Percentiles rank a stretch among this genome's conserved stretches.
phyloP scores from a whole-genome alignment of 768 basidiomycete genomes.

The Panus rudis region DNA sequence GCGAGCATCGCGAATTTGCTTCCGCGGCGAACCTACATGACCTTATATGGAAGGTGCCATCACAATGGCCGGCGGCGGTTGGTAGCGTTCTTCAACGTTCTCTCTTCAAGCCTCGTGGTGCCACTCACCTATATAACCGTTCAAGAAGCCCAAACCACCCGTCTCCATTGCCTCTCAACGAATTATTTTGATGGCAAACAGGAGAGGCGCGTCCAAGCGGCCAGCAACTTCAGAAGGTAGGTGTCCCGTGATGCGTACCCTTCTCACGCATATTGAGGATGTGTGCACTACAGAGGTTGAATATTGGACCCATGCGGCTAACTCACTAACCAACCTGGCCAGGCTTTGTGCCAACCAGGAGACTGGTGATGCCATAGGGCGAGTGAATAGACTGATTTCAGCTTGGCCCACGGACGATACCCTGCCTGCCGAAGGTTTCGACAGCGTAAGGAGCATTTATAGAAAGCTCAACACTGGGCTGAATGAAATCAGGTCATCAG shows the following conservation, averaged over 20 bases:
- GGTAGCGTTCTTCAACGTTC: no score
- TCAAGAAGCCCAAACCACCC: no score
- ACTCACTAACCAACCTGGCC: constrained; percentile 50
- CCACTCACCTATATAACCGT: no score
- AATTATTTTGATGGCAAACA: neutral
- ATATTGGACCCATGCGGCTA: constrained; percentile 65
- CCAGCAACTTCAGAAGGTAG: neutral
- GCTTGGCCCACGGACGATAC: constrained; percentile 70
- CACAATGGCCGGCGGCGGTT: no score
- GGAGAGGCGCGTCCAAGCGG: neutral
- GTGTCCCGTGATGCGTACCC: neutral
- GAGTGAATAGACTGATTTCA: constrained; percentile 66
- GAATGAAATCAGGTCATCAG: constrained; percentile 49
- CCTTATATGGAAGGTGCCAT: no score
- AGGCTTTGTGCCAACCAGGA: constrained; percentile 43
- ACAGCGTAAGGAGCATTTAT: constrained; percentile 53
- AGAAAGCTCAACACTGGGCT: constrained; percentile 57
- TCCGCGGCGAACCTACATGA: no score
- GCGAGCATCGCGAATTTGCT: no score
- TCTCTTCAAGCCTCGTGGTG: no score
- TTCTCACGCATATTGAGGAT: neutral
- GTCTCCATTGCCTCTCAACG: no score
- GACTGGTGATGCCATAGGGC: constrained; percentile 53
- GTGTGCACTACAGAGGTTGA: constrained; percentile 51
- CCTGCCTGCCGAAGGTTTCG: constrained; percentile 59